Evolutionary conservation across 345 rosid species (phyloP).

Genomic region (Hibiscus mutabilis): DNA sequence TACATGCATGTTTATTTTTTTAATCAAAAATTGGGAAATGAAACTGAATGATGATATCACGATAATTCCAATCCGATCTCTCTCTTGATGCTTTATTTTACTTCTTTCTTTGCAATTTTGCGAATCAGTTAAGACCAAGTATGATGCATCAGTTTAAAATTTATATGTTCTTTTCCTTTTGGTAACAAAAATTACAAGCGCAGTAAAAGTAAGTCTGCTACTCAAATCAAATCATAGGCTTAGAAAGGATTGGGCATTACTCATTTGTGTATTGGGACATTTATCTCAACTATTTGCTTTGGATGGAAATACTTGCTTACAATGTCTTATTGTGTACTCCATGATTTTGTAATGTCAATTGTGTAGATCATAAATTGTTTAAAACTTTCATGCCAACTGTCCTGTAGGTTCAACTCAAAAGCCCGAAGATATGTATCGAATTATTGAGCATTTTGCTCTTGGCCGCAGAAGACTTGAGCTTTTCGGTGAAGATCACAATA

Average conservation of each 20-base stretch:
- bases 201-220: neutral
- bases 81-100: neutral
- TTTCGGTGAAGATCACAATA: conserved; percentile 95
- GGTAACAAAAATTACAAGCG: neutral
- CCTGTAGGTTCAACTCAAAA: conserved; percentile 83
- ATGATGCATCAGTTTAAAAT: neutral
- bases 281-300: neutral
- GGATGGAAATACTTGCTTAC: neutral
- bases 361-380: neutral
- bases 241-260: neutral
- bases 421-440: conserved; percentile 98
- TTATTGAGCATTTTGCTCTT: conserved; percentile 94
- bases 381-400: conserved; percentile 8
- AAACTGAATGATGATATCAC: neutral
- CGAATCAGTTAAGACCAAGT: neutral
- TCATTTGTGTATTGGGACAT: neutral
- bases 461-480: conserved; percentile 97
- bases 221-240: neutral
- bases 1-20: neutral
- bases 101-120: neutral
- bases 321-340: neutral
- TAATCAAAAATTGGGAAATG: neutral
- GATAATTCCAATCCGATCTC: neutral
- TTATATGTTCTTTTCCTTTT: neutral
- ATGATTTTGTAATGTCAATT: neutral